Percentiles rank a stretch among this genome's conserved stretches.
Evolutionary conservation across 768 basidiomycete species (phyloP).

Genomic region (Lanmaoa pseudosensibilis): DNA sequence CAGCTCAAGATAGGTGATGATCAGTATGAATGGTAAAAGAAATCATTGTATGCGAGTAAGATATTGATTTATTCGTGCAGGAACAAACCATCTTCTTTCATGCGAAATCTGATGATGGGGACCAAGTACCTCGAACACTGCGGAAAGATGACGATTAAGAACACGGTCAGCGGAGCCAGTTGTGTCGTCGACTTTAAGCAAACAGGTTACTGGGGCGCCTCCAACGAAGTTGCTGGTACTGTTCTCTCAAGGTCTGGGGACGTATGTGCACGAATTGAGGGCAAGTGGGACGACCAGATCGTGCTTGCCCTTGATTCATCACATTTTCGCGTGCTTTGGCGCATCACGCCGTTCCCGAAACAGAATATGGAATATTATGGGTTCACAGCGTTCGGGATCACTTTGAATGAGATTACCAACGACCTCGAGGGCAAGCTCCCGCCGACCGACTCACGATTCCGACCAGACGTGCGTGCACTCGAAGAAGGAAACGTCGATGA

Average conservation of each 20-base stretch:
- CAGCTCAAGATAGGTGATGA: slow-evolving; percentile 67
- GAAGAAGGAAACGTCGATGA: slow-evolving; percentile 72
- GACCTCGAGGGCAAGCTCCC: slow-evolving; percentile 66
- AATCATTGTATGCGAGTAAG: neutral
- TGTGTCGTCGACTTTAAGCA: slow-evolving; percentile 86
- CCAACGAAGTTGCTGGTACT: slow-evolving; percentile 67
- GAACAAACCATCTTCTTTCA: slow-evolving; percentile 86
- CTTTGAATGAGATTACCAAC: slow-evolving; percentile 75
- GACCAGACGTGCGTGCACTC: slow-evolving; percentile 80
- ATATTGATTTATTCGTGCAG: slow-evolving; percentile 36
- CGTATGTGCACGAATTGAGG: slow-evolving; percentile 66
- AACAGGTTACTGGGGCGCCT: slow-evolving; percentile 78
- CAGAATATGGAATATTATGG: slow-evolving; percentile 75
- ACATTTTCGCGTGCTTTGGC: slow-evolving; percentile 77
- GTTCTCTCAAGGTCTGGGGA: slow-evolving; percentile 56
- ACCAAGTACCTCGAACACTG: slow-evolving; percentile 88
- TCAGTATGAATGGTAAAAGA: slow-evolving; percentile 65
- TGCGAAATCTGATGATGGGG: slow-evolving; percentile 87
- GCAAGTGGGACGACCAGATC: slow-evolving; percentile 87
- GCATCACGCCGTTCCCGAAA: slow-evolving; percentile 69
- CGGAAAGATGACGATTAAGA: slow-evolving; percentile 76
- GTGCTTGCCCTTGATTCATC: slow-evolving; percentile 66
- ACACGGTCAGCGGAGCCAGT: slow-evolving; percentile 50
- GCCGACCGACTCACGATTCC: slow-evolving; percentile 76
- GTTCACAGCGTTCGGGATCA: slow-evolving; percentile 77